These are phyloP conservation scores for Annulohypoxylon nitens DNA, from an alignment of 495 filamentous ascomycete species.

Conservation along the genomic window DNA sequence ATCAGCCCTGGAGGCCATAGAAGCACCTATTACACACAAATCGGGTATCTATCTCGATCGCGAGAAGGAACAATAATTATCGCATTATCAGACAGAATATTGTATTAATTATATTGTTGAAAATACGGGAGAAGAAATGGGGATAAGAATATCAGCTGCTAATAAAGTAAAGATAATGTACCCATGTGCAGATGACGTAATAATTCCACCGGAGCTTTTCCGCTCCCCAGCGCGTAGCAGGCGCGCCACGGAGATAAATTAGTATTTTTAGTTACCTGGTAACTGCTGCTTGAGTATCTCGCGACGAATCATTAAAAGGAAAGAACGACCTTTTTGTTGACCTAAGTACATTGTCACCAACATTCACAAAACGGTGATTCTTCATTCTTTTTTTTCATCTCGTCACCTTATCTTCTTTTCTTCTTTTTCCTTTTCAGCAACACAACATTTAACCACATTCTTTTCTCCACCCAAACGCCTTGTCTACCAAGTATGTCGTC, in stretches of 20 bases:
- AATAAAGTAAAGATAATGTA: too few relatives aligned
- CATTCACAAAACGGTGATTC: constrained; percentile 4
- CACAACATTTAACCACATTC: background rate
- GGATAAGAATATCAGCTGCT: too few relatives aligned
- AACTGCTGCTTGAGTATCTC: background rate
- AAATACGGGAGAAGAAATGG: background rate
- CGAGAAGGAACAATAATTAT: background rate
- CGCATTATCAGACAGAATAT: background rate
- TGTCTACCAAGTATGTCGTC: background rate
- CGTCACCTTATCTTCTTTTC: background rate
- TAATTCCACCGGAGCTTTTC: background rate
- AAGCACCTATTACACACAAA: background rate
- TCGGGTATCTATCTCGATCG: background rate
- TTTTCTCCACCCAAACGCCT: background rate
- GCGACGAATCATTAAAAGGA: background rate
- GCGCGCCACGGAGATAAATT: constrained; percentile 4
- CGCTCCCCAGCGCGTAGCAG: background rate
- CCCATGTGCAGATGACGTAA: background rate
- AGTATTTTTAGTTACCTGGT: constrained; percentile 7
- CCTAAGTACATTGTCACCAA: background rate
- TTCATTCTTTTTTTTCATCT: background rate
- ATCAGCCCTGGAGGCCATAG: background rate
- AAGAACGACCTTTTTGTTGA: background rate
- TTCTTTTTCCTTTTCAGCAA: background rate
- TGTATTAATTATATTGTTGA: background rate